Evolutionary conservation across 495 filamentous ascomycete species (phyloP), one percentile per base, ranked within the genome.

Genomic region (Aspergillus olivimuriae): DNA sequence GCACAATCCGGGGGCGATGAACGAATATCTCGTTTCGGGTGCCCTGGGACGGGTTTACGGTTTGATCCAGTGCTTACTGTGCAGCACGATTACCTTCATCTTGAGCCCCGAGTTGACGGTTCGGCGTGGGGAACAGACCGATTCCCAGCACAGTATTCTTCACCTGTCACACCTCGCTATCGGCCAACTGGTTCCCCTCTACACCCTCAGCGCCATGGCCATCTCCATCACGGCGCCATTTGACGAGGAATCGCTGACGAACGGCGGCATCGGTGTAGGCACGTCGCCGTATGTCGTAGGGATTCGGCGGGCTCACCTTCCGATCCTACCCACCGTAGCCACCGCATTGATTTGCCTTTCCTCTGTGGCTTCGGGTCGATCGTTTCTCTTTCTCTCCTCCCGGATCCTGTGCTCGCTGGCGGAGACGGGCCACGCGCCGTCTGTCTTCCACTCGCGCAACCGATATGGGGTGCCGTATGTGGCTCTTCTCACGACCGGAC

Each of bases 311-410:
- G 72, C 77, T 8, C 63, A 68, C 3, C 75, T 82, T 49, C 68
- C 66, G 1, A 74, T 70, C 6, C 70, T 88, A 12, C 73, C 77
- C n/a, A 73, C 65, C 2, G 68, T 85, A 19, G 82, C 83, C 43
- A 88, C 84, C 24, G 74, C 79, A 1, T 67, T 82, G 4, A 86
- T 90, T 39, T 72, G 87, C 31, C 78, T 83, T 8, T 86, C 82
- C 3, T 85, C 83, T 2, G 84, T 84, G 68, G 80, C 77, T 6
- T 78, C 78, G 15, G 80, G 72, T 24, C 82, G 81, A 50, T 74
- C 75, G 1, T 82, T 79, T 61, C 65, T 83, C 12, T 78, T 73
- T 51, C 58, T 73, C 7, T 68, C 74, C 4, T 77, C 75, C 2
- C 76, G 77, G n/a, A 64, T 60, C 2, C 57, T 78, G 17, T 69